Percentiles rank a stretch among this genome's conserved stretches.
Evolutionary conservation across 495 filamentous ascomycete species (phyloP).

Genomic region (Xylaria scruposa): DNA sequence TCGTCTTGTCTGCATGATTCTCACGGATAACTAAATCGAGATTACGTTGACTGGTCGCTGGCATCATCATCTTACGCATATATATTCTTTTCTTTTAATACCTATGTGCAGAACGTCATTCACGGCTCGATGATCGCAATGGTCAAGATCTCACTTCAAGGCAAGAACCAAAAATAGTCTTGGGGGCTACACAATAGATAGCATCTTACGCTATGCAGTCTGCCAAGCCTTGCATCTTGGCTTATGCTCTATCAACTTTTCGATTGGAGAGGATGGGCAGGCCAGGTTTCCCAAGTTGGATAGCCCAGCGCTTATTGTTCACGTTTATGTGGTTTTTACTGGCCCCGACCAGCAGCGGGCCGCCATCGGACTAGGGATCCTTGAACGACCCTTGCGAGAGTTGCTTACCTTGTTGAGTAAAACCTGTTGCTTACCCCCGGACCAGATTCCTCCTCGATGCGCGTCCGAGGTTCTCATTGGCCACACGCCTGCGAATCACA

Average conservation of each 20-base stretch:
- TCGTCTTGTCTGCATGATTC: background rate
- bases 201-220: background rate
- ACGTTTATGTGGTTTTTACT: constrained; percentile 9
- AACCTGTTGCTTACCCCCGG: constrained; percentile 3
- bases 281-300: constrained; percentile 19
- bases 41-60: background rate
- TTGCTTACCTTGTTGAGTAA: background rate
- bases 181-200: constrained; percentile 8
- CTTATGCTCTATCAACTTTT: background rate
- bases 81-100: background rate
- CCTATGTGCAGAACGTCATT: background rate
- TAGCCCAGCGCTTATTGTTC: constrained; percentile 29
- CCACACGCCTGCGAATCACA: constrained; percentile 30
- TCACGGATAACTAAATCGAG: background rate
- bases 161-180: constrained; percentile 27
- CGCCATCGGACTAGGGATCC: constrained; percentile 24
- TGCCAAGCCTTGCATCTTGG: constrained; percentile 17
- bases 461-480: constrained; percentile 34
- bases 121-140: background rate
- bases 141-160: background rate
- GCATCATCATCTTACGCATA: background rate
- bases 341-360: constrained; percentile 14
- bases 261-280: constrained; percentile 25
- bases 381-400: constrained; percentile 1
- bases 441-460: constrained; percentile 9